Conservation (phyloP, 352 stramenopile genomes). For the Thraustochytrium sp. region DNA sequence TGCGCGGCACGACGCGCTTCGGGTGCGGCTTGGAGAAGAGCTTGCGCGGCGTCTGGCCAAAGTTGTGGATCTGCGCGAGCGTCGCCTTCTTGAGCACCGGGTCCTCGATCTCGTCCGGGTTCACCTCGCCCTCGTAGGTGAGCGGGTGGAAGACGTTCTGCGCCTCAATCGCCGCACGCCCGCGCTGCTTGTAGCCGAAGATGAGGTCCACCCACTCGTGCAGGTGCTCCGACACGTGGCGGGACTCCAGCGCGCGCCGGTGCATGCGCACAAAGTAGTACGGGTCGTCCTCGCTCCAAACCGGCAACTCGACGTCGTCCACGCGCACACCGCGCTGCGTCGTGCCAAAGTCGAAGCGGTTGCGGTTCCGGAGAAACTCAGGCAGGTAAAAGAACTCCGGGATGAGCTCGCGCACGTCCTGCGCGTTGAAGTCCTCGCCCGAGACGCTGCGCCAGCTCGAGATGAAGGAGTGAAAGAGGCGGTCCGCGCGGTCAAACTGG, state of each 20-base stretch:
- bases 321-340: slow-evolving; percentile 68
- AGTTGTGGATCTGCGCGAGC: slow-evolving; percentile 50
- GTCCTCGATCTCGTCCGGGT: slow-evolving; percentile 59
- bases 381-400: slow-evolving; percentile 91
- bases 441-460: slow-evolving; percentile 95
- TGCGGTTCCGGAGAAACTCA: slow-evolving; percentile 90
- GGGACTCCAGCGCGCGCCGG: slow-evolving; percentile 90
- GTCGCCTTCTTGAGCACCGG: slow-evolving; percentile 25
- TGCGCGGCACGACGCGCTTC: slow-evolving; percentile 36
- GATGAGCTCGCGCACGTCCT: slow-evolving; percentile 80
- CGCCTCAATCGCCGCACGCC: slow-evolving; percentile 76
- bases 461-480: slow-evolving; percentile 87
- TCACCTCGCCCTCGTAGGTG: slow-evolving; percentile 89
- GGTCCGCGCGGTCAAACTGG: slow-evolving; percentile 95
- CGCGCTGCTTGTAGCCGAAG: slow-evolving; percentile 96
- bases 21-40: slow-evolving; percentile 54
- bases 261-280: slow-evolving; percentile 84
- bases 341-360: slow-evolving; percentile 86
- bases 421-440: slow-evolving; percentile 82
- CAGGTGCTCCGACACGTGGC: slow-evolving; percentile 90
- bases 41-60: slow-evolving; percentile 55
- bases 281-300: slow-evolving; percentile 33
- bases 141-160: slow-evolving; percentile 97
- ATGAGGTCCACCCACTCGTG: slow-evolving; percentile 98
- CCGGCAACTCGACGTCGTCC: slow-evolving; percentile 56